Conservation (phyloP, 352 stramenopile genomes). For the Phytophthora foliorum region DNA sequence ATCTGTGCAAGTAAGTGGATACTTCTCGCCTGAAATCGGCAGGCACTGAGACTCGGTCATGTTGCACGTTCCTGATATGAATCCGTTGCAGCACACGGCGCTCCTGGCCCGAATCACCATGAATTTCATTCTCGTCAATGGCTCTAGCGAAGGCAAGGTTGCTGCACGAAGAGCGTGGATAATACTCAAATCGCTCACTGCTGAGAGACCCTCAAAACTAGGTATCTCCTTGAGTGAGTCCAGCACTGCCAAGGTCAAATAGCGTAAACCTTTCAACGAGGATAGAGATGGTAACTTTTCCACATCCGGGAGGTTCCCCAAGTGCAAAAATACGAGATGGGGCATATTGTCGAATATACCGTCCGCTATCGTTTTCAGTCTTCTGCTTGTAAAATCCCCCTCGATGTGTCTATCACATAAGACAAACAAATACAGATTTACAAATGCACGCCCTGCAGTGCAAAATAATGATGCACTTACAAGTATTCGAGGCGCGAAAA, state of each 20-base stretch:
- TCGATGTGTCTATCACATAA: constrained; percentile 27
- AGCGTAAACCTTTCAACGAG: constrained; percentile 39
- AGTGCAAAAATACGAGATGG: constrained; percentile 43
- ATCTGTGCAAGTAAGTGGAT: constrained; percentile 24
- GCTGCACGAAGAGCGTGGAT: constrained; percentile 23
- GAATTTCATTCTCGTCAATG: constrained; percentile 18
- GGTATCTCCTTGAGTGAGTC: constrained; percentile 33
- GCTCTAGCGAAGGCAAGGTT: constrained; percentile 31
- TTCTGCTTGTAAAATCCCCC: constrained; percentile 35
- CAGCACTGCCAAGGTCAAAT: constrained; percentile 39
- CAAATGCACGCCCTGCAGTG: no score
- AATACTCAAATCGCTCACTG: not conserved
- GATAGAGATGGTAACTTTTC: constrained; percentile 41
- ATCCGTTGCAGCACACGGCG: constrained; percentile 48
- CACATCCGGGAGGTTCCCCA: constrained; percentile 34
- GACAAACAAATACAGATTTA: no score
- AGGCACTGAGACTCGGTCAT: constrained; percentile 38
- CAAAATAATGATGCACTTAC: constrained; percentile 24
- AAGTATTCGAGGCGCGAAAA: constrained; percentile 51
- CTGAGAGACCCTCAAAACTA: constrained; percentile 31
- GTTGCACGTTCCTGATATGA: constrained; percentile 33
- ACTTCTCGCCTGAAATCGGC: constrained; percentile 28
- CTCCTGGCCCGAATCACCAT: no score
- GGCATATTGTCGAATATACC: constrained; percentile 44
- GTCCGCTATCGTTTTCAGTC: constrained; percentile 17